Base-by-base conservation (phyloP, 768 basidiomycete species). In the Pisolithus marmoratus region DNA sequence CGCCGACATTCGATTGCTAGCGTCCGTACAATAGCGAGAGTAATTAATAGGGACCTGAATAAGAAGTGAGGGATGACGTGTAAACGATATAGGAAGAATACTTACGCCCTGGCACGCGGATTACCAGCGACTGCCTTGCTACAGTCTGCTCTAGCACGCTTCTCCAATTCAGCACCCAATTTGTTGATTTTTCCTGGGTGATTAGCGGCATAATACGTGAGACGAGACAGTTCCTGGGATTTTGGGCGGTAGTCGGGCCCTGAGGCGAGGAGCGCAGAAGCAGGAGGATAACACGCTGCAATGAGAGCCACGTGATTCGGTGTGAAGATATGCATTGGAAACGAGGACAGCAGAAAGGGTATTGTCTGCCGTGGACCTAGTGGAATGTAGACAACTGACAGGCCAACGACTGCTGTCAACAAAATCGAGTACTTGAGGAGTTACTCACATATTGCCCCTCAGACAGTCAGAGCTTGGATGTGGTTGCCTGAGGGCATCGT, bases 131-230 rank as follows among this genome's bases (percentile, higher is more conserved):
- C 46, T 1, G 90, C 83, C 66, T 86, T 90, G 51, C 72, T 67
- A 52, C 79, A 80, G 63, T 91, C 88, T 34, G 69, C 50, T 57
- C 71, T 80, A 17, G 85, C 71, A 58, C 83, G 80, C 64, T 89
- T 92, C 70, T 91, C 87, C 34, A 93, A 71, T 61, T 91, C 90
- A 43, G 71, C 70, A 23, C 84, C 83, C 27, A 92, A 72, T 63
- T 92, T 92, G 54, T 82, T 75, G 22, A 91, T 74, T 70, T 93
- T 93, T 26, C 84, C 82, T 4, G 90, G 87, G 59, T 80, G 79
- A 64, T 93, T 93, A 1, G 89, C 82, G 14, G 87, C 90, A 72
- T 90, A 91, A 66, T 93, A 93, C 3, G 88, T 89, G 46, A 93
- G 75, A 17, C 85, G 80, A 47, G 90, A 92, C 15, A 92, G 76